Evolutionary conservation across 768 basidiomycete species (phyloP), one percentile per base, ranked within the genome.

Genomic region (Daedalea quercina): DNA sequence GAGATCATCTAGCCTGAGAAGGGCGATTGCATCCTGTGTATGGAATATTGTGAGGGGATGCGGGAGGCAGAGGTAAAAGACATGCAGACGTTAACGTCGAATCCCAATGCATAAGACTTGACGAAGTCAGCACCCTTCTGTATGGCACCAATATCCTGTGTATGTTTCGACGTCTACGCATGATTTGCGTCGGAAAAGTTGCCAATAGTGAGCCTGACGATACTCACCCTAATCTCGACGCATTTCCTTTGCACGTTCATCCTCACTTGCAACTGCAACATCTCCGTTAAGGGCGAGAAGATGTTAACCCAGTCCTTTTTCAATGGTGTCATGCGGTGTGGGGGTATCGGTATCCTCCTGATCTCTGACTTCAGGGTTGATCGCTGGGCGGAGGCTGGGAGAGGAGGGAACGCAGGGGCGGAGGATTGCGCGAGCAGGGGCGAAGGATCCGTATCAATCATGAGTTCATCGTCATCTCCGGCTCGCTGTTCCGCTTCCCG

Each of bases 61-160:
- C 6, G 4, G 26, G 17, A 44, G 11, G 26, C 15, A 48, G 56
- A 43, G 47, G 50, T 2, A n/a, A 3, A 45, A 23, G n/a, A n/a
- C 51, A 9, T 6, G 62, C 81, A 64, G 63, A 93, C 94, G 64
- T 97, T 91, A 4, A 96, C 87, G 62, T 95, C 91, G 63, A 99
- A 99, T 6, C 96, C 96, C 9, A 97, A 71, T 1, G 93, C 84
- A 67, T 84, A 99, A 0, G 96, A 94, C 64, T 94, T 92, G 53
- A 96, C 83, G 64, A 98, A 99, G 69, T 99, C 96, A 15, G 93
- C 91, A 31, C 96, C 95, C 65, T 95, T 97, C 66, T 98, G 94
- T 37, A 99, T 74, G 2, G 93, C 88, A 20, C 94, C 93, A 20
- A 90, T 79, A 57, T 95, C 94, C 66, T 90, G 91, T 1, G 94